Evolutionary conservation across 768 basidiomycete species (phyloP), one percentile per base, ranked within the genome.

Genomic region (Coprinellus aureogranulatus): DNA sequence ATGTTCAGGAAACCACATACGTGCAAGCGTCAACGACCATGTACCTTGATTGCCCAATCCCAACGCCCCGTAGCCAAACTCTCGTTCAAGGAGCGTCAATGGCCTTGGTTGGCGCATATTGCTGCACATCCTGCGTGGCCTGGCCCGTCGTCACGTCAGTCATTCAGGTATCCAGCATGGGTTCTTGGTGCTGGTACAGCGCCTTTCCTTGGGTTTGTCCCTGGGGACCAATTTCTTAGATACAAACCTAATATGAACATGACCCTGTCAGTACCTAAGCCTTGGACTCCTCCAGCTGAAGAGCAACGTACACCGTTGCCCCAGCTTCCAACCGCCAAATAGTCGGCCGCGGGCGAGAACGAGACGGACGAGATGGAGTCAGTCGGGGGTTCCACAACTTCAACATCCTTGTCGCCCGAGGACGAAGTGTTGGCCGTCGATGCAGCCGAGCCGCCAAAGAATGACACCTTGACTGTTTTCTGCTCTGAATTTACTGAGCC

Each of bases 21-120:
- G 14, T 14, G 12, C 22, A 26, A 25, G 10, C 46, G 18, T 41
- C 16, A 4, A 41, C 11, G 23, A 18, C 5, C 34, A 66, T 74
- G 55, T 62, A 94, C 95, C 81, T 94, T 96, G 68, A 98, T 73
- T 1, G 92, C 95, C 75, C 95, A 96, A 72, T 99, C 96, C 97
- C 97, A 99, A 53, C 93, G 94, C 9, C 94, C 97, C 1, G 96
- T 98, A 12, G 88, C 92, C 20, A 95, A 77, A 60, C 94, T 85
- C 90, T 84, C 34, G 82, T 82, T 60, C 82, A 82, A 22, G 85
- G 86, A 4, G 87, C 82, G 60, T 94, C 89, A 53, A 93, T 87
- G 57, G 83, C 86, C 70, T 87, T 91, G 65, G 96, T 85, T 11
- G 91, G 91, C 46, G 87, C 91, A 69, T 97, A 93, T 60, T 98